phyloP scores from a whole-genome alignment of 1,139 yeast genomes.

The Hemisphaericaspora xylanilytica region DNA sequence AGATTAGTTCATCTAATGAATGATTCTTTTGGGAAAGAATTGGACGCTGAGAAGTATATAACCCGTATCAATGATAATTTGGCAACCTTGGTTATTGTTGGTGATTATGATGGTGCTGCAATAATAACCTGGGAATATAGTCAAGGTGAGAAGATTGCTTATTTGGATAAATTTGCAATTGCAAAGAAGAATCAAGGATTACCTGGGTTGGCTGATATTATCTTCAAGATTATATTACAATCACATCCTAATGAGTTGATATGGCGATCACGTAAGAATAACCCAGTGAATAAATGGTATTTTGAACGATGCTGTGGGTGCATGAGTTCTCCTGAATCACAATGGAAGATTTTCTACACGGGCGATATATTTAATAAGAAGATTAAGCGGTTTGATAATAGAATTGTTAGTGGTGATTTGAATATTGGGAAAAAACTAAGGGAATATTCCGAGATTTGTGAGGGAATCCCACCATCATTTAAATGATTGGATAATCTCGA shows the following conservation, averaged over 20 bases:
- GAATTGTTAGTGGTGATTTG: slow-evolving; percentile 17
- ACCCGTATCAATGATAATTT: slow-evolving; percentile 60
- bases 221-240: slow-evolving; percentile 75
- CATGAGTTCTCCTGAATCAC: slow-evolving; percentile 47
- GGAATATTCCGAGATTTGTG: slow-evolving; percentile 31
- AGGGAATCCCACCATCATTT: slow-evolving; percentile 36
- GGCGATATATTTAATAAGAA: slow-evolving; percentile 48
- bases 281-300: slow-evolving; percentile 97
- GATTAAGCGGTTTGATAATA: slow-evolving; percentile 18
- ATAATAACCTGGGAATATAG: slow-evolving; percentile 72
- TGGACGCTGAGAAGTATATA: slow-evolving; percentile 67
- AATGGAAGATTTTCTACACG: slow-evolving; percentile 71
- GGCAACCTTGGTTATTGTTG: slow-evolving; percentile 80
- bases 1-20: slow-evolving; percentile 64
- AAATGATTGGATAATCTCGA: too few species aligned
- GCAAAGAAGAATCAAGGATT: slow-evolving; percentile 81
- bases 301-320: slow-evolving; percentile 87
- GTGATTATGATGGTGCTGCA: slow-evolving; percentile 95
- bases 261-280: slow-evolving; percentile 84
- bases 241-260: slow-evolving; percentile 71
- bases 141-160: slow-evolving; percentile 44
- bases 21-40: slow-evolving; percentile 70
- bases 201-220: slow-evolving; percentile 89
- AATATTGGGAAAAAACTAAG: slow-evolving; percentile 30
- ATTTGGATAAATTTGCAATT: slow-evolving; percentile 92